Base-by-base conservation (phyloP, 2,329 filamentous ascomycete species). In the Plenodomus tracheiphilus region DNA sequence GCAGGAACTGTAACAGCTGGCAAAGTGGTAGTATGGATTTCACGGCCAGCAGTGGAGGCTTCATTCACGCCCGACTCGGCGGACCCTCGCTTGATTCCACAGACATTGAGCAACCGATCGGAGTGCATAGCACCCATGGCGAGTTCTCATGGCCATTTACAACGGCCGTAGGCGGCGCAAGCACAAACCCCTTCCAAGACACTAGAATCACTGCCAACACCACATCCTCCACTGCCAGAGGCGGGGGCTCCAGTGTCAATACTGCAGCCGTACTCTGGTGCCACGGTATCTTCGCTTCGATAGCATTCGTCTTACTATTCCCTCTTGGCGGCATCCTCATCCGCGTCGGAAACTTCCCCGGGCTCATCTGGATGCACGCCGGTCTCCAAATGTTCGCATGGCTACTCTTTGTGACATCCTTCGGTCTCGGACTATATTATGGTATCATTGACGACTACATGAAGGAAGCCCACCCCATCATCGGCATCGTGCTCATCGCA, bases 351-450 rank as follows among this genome's bases (percentile, higher is more conserved):
- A 68, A 58, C 39, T 73, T 75, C 51, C 59, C 57, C 18, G 68
- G 69, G 15, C 45, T 74, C 10, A 43, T 75, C 39, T 72, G 68
- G 66, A 54, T 74, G 22, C 74, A 76, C 49, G 72, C 68, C 21
- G 65, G 57, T 1, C 41, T 78, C 3, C 80, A 83, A 54, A 43
- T 77, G 2, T 56, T 80, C 37, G 73, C 74, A 5, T 72, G 79
- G 43, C 50, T 73, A 16, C 40, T 80, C 19, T 75, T 70, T 41
- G 72, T 79, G 40, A 73, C 72, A 3, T 79, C 77, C 1, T 69
- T 79, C 34, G 78, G 74, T 1, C 53, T 82, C 0, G 81, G 81
- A 1, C 65, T 82, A 39, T 75, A 73, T 15, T 65, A 82, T 15
- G 77, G 74, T 10, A 67, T 63, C 6, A 64, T 73, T 32, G 44